Conservation (phyloP, 441 rosid species). For the Daphne laureola region DNA sequence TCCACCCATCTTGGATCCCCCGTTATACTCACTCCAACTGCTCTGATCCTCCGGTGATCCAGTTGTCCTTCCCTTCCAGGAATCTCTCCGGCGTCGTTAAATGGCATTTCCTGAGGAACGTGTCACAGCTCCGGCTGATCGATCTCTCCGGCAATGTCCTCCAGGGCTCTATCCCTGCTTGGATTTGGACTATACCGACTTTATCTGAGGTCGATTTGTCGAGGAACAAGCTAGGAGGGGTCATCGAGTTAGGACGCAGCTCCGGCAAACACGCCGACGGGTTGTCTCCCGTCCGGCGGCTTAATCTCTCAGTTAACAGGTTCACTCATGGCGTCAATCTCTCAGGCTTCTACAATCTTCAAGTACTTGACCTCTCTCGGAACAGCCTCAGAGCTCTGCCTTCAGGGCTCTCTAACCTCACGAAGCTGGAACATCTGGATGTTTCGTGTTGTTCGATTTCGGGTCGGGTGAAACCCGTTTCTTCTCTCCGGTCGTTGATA, state of each 20-base stretch:
- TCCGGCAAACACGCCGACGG: slow-evolving; percentile 14
- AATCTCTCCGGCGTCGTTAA: slow-evolving; percentile 56
- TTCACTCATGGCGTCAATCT: slow-evolving; percentile 49
- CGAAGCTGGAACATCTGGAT: slow-evolving; percentile 39
- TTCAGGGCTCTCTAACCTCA: slow-evolving; percentile 38
- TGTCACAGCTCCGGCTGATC: slow-evolving; percentile 38
- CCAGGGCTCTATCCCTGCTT: slow-evolving; percentile 53
- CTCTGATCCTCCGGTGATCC: slow-evolving; percentile 27
- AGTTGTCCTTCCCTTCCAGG: slow-evolving; percentile 42
- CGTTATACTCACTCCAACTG: slow-evolving; percentile 20
- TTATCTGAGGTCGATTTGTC: slow-evolving; percentile 44
- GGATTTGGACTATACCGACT: slow-evolving; percentile 53
- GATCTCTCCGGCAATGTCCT: slow-evolving; percentile 74
- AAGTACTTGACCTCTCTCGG: slow-evolving; percentile 50
- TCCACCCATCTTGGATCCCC: slow-evolving; percentile 44
- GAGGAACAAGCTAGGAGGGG: slow-evolving; percentile 61
- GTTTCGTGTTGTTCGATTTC: slow-evolving; percentile 60
- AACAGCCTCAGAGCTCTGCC: slow-evolving; percentile 47
- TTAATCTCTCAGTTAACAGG: slow-evolving; percentile 72
- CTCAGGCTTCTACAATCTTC: slow-evolving; percentile 43
- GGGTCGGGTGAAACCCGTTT: slow-evolving; percentile 38
- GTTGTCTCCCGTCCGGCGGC: slow-evolving; percentile 32
- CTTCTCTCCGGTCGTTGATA: slow-evolving; percentile 37
- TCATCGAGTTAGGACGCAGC: slow-evolving; percentile 26
- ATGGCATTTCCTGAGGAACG: slow-evolving; percentile 47